Conservation (phyloP, 2,329 filamentous ascomycete genomes). For the Paracorniculantispora psalliotae region DNA sequence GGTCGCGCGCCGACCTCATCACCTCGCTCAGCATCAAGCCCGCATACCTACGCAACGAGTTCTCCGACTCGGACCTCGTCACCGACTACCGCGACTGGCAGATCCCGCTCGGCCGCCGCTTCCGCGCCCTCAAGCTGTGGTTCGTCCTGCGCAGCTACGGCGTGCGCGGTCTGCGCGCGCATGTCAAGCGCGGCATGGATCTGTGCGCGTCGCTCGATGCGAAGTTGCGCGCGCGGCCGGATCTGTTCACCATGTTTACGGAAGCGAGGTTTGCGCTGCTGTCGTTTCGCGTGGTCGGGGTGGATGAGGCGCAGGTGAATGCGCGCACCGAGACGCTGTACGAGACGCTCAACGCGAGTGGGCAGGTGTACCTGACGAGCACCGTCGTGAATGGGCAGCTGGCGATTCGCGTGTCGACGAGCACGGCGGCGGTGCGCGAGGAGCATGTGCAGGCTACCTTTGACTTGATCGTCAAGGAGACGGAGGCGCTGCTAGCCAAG, state of each 20-base stretch:
- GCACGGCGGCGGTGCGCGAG: conserved; percentile 60
- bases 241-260: conserved; percentile 73
- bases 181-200: conserved; percentile 64
- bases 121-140: conserved; percentile 90
- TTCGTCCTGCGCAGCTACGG: conserved; percentile 86
- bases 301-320: conserved; percentile 54
- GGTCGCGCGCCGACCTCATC: conserved; percentile 69
- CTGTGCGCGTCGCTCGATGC: conserved; percentile 66
- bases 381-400: conserved; percentile 68
- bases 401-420: conserved; percentile 77
- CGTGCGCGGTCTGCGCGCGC: conserved; percentile 65
- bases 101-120: conserved; percentile 84
- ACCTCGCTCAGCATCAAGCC: conserved; percentile 67
- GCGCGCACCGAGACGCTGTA: conserved; percentile 68
- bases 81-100: conserved; percentile 98
- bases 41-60: conserved; percentile 75
- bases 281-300: conserved; percentile 58
- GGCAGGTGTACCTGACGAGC: conserved; percentile 78
- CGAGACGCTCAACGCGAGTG: conserved; percentile 65
- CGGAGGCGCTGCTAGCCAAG: conserved; percentile 37
- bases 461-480: conserved; percentile 61
- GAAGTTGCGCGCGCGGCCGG: conserved; percentile 52
- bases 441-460: conserved; percentile 72
- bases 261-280: conserved; percentile 74
- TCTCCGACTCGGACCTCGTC: conserved; percentile 75